These are phyloP conservation scores for Colletotrichum sp. DNA, from an alignment of 2,329 filamentous ascomycete species.

Conservation along the genomic window DNA sequence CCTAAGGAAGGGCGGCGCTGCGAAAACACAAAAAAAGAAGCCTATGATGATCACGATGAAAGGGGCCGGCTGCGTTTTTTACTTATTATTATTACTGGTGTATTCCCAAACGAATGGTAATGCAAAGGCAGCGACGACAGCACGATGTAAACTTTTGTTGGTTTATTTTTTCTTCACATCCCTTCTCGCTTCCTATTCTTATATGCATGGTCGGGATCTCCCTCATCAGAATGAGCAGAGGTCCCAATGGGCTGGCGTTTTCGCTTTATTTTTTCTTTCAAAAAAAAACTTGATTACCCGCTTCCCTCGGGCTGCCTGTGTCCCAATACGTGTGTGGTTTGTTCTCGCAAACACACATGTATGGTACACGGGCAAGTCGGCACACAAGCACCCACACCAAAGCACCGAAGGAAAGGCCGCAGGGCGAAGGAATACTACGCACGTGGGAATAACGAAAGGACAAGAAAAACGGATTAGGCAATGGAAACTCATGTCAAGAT, in stretches of 20 bases:
- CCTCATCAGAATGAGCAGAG: neutral
- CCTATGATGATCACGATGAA: slow-evolving; percentile 21
- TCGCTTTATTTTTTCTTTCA: neutral
- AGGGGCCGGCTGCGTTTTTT: slow-evolving; percentile 16
- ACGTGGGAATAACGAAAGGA: neutral
- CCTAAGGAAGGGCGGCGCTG: neutral
- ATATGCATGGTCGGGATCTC: slow-evolving; percentile 16
- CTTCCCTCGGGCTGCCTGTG: neutral
- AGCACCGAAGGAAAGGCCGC: neutral
- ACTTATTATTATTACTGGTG: neutral
- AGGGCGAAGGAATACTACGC: neutral
- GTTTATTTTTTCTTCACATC: neutral
- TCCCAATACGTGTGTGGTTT: neutral
- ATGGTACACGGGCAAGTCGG: neutral
- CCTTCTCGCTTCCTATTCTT: slow-evolving; percentile 5
- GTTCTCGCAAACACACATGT: neutral
- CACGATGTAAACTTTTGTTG: slow-evolving; percentile 19
- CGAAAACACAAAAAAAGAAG: neutral
- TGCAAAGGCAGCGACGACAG: slow-evolving; percentile 19
- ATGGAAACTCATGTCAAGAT: neutral
- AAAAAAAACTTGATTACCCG: neutral
- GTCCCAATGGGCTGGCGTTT: slow-evolving; percentile 9
- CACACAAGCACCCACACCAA: neutral
- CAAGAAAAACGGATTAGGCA: neutral
- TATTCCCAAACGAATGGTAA: slow-evolving; percentile 18